phyloP scores from a whole-genome alignment of 169 alveolate genomes.

The Plasmodium cynomolgi region DNA sequence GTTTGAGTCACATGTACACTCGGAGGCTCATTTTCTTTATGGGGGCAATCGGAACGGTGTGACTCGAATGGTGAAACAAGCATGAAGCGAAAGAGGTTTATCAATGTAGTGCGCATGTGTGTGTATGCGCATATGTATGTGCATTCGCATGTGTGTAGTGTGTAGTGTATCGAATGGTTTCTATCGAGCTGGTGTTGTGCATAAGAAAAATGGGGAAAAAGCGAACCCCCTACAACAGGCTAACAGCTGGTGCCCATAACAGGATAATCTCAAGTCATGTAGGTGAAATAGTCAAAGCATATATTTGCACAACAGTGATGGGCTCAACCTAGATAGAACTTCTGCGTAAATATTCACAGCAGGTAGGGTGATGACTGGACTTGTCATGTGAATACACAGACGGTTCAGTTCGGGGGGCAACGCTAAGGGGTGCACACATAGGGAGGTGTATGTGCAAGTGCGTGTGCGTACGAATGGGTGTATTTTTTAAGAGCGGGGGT shows the following conservation, averaged over 20 bases:
- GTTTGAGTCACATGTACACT: not conserved
- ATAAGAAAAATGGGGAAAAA: not conserved
- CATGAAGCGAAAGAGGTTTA: not conserved
- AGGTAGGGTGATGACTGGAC: not conserved
- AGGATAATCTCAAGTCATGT: not conserved
- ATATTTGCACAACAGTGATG: not conserved
- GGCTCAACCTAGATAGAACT: not conserved
- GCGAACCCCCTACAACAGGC: not conserved
- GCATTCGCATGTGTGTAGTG: not conserved
- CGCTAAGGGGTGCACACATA: not conserved
- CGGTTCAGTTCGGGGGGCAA: not conserved
- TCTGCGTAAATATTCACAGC: not conserved
- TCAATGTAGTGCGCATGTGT: not conserved
- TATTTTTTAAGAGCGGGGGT: not conserved
- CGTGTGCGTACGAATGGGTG: not conserved
- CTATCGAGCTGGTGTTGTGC: not conserved
- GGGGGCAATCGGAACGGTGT: not conserved
- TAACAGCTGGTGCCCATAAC: not conserved
- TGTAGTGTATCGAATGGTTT: not conserved
- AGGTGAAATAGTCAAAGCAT: not conserved
- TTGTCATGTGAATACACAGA: not conserved
- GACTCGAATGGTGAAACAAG: not conserved
- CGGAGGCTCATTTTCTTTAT: not conserved
- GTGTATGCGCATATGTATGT: too few relatives aligned
- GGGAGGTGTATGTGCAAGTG: not conserved